A percentile compares a stretch with the other conserved stretches of the same genome.
These are phyloP conservation scores for Tetrapyrgos nigripes DNA, from an alignment of 1,284 basidiomycete genomes.

Conservation along the genomic window DNA sequence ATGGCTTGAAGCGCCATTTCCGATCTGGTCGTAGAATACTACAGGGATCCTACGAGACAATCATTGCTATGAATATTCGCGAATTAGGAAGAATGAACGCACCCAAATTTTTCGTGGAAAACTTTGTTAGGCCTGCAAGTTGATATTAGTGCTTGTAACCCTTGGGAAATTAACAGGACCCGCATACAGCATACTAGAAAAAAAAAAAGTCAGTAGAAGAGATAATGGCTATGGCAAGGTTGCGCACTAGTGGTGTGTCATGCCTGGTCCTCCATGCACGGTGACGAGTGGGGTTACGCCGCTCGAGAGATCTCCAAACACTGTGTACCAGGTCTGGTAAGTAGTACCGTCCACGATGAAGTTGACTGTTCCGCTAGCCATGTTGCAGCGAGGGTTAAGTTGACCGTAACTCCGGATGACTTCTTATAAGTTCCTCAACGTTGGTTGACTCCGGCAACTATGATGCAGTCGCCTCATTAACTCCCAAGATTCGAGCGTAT, in stretches of 20 bases:
- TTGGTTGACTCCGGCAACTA: no score
- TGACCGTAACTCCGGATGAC: no score
- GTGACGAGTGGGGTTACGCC: slow-evolving; percentile 38
- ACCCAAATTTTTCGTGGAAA: slow-evolving; percentile 12
- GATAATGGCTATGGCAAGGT: background rate
- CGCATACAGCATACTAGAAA: slow-evolving; percentile 3
- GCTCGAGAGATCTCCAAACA: slow-evolving; percentile 39
- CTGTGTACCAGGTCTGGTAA: slow-evolving; percentile 48
- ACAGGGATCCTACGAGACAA: background rate
- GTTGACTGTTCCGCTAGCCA: slow-evolving; percentile 11
- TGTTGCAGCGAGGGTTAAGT: no score
- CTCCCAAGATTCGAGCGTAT: no score
- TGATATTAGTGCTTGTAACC: no score
- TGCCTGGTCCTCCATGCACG: no score
- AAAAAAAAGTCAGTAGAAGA: background rate
- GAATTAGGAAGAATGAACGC: background rate
- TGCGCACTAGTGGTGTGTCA: slow-evolving; percentile 24
- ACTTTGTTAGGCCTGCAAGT: slow-evolving; percentile 3
- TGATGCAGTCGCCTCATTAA: no score
- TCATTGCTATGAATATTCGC: background rate
- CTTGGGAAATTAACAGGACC: background rate
- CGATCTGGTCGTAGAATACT: no score
- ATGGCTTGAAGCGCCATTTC: slow-evolving; percentile 50
- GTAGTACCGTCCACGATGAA: slow-evolving; percentile 32
- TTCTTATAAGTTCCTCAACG: no score